Evolutionary conservation across 2,329 filamentous ascomycete genomes (phyloP), one percentile per base, ranked within the genome.

Genomic region (Stachybotrys chlorohalonatus): DNA sequence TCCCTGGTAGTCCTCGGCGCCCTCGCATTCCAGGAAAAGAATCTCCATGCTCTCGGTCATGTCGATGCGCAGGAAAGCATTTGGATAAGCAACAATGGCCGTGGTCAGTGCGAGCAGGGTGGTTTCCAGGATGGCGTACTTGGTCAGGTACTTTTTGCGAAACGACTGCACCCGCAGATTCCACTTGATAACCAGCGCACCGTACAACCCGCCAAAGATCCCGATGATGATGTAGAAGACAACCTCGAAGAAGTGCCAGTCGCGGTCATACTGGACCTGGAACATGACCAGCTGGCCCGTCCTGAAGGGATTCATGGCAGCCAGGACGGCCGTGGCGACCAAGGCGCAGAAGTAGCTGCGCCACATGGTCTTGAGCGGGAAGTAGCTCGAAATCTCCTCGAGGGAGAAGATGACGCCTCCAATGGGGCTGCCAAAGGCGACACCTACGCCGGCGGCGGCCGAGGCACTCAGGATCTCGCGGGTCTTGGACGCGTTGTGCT

Each of bases 41-140:
- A 96, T 95, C 68, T 97, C 92, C 94, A 99, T 97, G 75, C 91
- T 96, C 74, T 97, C 93, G 0, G 94, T 96, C 94, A 99, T 97
- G 71, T 99, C 95, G 63, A 97, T 96, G 54, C 90, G 81, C 55
- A 99, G 69, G 60, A 99, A 97, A 69, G 89, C 91, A 63, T 99
- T 99, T 1, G 93, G 94, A 65, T 95, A 99, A 70, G 93, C 96
- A n/a, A 99, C 79, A 30, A 97, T 78, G 9, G 92, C 94, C 5
- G 94, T 99, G 7, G 84, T 80, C 0, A 85, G 82, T 1, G 94
- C 92, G 47, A 99, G 75, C 15, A 95, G 71, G 1, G 90, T 92
- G 0, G 91, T 89, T 70, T 99, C 94, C 4, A 92, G 78, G 36
- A 97, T 83, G 7, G 92, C 87, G 69, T 95, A 94, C 58, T 89